Evolutionary conservation across 73 alveolate genomes (phyloP).

Genomic region (Paramecium sexaurelia): DNA sequence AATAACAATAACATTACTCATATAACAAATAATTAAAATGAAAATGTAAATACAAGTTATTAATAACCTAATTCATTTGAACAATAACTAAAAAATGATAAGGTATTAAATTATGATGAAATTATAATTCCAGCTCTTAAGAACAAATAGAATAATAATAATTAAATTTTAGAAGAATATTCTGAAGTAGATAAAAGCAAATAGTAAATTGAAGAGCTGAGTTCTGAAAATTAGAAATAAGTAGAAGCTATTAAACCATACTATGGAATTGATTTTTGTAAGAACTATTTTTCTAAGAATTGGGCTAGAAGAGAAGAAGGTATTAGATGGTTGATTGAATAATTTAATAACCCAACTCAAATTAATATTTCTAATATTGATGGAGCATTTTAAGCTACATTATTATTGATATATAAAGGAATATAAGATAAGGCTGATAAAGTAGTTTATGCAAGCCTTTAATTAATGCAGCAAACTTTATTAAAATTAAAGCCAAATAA

Average conservation of each 20-base stretch:
- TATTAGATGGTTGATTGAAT: not conserved
- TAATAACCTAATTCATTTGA: slow-evolving; percentile 16
- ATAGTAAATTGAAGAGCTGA: slow-evolving; percentile 10
- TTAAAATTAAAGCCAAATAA: not conserved
- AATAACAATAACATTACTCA: slow-evolving; percentile 17
- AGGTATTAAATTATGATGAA: slow-evolving; percentile 26
- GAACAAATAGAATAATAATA: not conserved
- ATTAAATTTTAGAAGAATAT: not conserved
- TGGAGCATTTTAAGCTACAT: not conserved
- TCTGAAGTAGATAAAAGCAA: slow-evolving; percentile 36
- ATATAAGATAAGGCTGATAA: slow-evolving; percentile 28
- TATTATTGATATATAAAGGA: not conserved
- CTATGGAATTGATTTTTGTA: slow-evolving; percentile 38
- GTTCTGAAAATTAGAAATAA: not conserved
- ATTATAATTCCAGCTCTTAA: slow-evolving; percentile 25
- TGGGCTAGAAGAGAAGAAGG: slow-evolving; percentile 31
- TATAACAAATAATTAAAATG: slow-evolving; percentile 10
- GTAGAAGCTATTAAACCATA: not conserved
- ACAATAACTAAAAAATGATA: not conserved
- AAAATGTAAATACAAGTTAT: not conserved
- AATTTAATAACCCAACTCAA: slow-evolving; percentile 4
- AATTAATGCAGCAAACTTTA: not conserved
- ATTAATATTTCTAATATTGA: not conserved
- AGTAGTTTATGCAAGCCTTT: not conserved
- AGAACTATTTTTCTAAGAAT: slow-evolving; percentile 21